These are phyloP conservation scores for Venturia asperata DNA, from an alignment of 2,329 filamentous ascomycete species.

Conservation along the genomic window DNA sequence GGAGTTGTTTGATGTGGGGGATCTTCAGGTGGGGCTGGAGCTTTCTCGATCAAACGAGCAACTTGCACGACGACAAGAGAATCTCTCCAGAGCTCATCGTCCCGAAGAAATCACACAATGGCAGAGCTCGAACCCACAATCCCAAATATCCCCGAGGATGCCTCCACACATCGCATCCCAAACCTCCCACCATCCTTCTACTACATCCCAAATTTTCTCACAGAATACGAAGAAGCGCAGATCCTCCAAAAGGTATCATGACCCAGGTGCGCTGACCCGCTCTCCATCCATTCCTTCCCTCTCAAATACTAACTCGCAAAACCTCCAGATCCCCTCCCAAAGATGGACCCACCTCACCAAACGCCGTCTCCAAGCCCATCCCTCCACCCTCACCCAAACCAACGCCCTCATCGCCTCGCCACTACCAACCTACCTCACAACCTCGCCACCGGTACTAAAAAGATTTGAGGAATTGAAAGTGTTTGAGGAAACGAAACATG, in stretches of 20 bases:
- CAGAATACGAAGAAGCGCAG: slow-evolving; percentile 59
- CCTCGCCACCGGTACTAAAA: slow-evolving; percentile 57
- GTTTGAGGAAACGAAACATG: slow-evolving; percentile 62
- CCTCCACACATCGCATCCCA: slow-evolving; percentile 37
- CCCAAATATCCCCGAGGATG: slow-evolving; percentile 2
- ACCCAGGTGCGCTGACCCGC: slow-evolving; percentile 43
- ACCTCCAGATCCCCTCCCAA: slow-evolving; percentile 38
- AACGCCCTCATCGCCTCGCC: slow-evolving; percentile 68
- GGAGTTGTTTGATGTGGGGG: background rate
- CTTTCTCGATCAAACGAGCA: background rate
- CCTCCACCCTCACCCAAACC: slow-evolving; percentile 67
- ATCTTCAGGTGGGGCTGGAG: background rate
- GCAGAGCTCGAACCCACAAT: background rate
- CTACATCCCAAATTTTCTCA: slow-evolving; percentile 84
- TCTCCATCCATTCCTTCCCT: slow-evolving; percentile 9
- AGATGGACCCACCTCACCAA: slow-evolving; percentile 85
- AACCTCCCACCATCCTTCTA: slow-evolving; percentile 60
- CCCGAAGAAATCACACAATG: background rate
- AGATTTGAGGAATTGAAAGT: slow-evolving; percentile 45
- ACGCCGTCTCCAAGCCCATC: slow-evolving; percentile 84
- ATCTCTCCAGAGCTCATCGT: background rate
- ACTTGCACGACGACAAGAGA: background rate
- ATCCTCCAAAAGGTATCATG: slow-evolving; percentile 61
- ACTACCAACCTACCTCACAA: slow-evolving; percentile 67
- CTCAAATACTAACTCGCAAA: background rate